Evolutionary conservation across 257 asterid species (phyloP).

Genomic region (Nicotiana undulata): DNA sequence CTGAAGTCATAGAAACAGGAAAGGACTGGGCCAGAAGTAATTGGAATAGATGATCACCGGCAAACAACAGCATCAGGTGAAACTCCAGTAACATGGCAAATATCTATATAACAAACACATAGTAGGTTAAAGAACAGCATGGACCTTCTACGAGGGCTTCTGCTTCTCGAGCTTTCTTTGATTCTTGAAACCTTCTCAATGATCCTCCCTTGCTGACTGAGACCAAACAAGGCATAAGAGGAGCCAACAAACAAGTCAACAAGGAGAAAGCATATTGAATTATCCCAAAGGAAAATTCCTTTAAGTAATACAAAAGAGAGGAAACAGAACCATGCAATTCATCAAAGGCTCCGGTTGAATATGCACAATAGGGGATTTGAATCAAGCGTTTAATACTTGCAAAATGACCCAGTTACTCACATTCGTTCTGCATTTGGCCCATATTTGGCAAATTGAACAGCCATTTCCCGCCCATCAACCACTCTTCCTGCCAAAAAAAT

Average conservation of each 20-base stretch:
- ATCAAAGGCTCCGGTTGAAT: background rate
- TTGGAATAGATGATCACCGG: background rate
- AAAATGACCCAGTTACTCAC: conserved; percentile 31
- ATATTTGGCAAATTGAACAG: conserved; percentile 96
- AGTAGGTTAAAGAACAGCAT: background rate
- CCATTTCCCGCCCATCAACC: conserved; percentile 95
- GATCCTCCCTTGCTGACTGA: conserved; percentile 76
- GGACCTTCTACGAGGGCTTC: conserved; percentile 88
- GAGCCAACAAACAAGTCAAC: background rate
- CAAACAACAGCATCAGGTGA: background rate
- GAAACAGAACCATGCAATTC: background rate
- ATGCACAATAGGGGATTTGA: background rate
- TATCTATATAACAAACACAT: background rate
- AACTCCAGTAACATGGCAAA: background rate
- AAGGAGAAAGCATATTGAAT: background rate
- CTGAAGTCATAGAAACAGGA: background rate
- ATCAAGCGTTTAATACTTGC: background rate
- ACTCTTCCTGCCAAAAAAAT: conserved; percentile 42
- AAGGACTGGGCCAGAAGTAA: background rate
- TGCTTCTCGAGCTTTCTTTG: conserved; percentile 73
- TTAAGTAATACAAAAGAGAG: background rate
- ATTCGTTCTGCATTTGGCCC: conserved; percentile 96
- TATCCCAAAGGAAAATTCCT: background rate
- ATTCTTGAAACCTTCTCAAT: conserved; percentile 62
- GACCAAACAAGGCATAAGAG: background rate